Percentiles rank a stretch among this genome's conserved stretches.
Conservation (phyloP, 345 rosid genomes). For the Tarenaya hassleriana region DNA sequence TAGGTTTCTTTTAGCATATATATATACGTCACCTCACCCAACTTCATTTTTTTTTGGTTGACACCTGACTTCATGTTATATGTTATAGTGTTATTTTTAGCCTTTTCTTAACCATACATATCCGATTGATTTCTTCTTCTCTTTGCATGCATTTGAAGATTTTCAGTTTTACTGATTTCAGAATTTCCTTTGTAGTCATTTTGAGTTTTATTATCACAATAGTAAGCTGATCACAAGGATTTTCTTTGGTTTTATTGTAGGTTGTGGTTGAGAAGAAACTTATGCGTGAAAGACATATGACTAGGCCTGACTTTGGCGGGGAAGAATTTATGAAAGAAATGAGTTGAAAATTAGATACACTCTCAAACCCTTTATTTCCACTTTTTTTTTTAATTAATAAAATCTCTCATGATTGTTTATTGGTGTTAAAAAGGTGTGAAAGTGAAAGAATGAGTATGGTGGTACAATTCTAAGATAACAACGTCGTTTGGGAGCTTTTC, state of each 20-base stretch:
- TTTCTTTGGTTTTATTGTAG: conserved; percentile 34
- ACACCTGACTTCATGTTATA: not conserved
- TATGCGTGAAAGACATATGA: conserved; percentile 67
- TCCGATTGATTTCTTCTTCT: not conserved
- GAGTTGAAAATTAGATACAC: conserved; percentile 23
- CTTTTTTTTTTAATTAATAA: conserved; percentile 2
- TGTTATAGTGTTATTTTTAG: not conserved
- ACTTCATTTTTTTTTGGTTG: too few species aligned
- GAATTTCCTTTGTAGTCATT: not conserved
- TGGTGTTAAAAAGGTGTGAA: conserved; percentile 63
- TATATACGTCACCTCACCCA: too few species aligned
- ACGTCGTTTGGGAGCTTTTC: conserved; percentile 84
- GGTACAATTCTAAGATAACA: conserved; percentile 62
- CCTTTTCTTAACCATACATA: not conserved
- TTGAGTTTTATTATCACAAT: too few species aligned
- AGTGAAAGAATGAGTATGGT: conserved; percentile 78
- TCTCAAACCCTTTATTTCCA: not conserved
- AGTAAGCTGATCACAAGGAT: not conserved
- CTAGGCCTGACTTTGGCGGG: conserved; percentile 92
- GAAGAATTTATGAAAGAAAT: conserved; percentile 73
- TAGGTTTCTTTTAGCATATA: not conserved
- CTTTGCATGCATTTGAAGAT: conserved; percentile 1
- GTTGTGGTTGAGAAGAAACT: conserved; percentile 91
- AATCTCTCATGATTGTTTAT: conserved; percentile 6
- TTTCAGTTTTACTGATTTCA: not conserved